phyloP scores from a whole-genome alignment of 495 filamentous ascomycete genomes.

The Lasiosphaeria hispida region DNA sequence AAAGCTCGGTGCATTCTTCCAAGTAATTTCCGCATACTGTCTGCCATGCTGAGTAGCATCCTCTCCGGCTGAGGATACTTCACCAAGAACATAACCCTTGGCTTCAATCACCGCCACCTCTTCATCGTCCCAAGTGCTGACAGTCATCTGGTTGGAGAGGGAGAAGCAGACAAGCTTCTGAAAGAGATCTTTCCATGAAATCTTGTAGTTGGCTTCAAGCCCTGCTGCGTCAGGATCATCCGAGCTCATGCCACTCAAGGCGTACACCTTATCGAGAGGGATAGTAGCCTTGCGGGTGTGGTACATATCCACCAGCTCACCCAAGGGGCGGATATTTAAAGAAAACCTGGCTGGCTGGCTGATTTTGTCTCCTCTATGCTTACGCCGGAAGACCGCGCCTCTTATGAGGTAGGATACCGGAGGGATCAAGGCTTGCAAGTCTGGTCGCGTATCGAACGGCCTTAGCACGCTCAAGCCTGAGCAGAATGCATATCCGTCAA shows the following conservation, averaged over 20 bases:
- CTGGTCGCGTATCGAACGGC: background rate
- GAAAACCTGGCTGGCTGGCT: slow-evolving; percentile 18
- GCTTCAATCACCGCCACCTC: background rate
- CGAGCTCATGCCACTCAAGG: slow-evolving; percentile 27
- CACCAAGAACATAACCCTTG: background rate
- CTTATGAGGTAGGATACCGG: slow-evolving; percentile 30
- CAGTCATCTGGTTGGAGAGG: background rate
- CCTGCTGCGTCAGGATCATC: background rate
- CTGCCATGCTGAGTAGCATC: background rate
- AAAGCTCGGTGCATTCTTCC: slow-evolving; percentile 14
- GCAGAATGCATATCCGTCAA: slow-evolving; percentile 13
- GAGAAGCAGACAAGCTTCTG: background rate
- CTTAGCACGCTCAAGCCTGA: slow-evolving; percentile 3
- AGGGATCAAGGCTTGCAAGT: slow-evolving; percentile 4
- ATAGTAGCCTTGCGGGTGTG: slow-evolving; percentile 27
- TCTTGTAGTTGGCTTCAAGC: background rate
- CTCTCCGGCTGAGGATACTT: slow-evolving; percentile 16
- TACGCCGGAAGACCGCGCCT: slow-evolving; percentile 26
- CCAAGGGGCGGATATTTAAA: slow-evolving; percentile 25
- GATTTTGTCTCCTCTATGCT: background rate
- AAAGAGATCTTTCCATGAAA: background rate
- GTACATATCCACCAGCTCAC: slow-evolving; percentile 18
- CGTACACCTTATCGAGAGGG: slow-evolving; percentile 37
- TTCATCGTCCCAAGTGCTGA: background rate
- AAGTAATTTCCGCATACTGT: slow-evolving; percentile 16